A percentile compares a stretch with the other conserved stretches of the same genome.
These are phyloP conservation scores for Mariannaea elegans DNA, from an alignment of 2,329 filamentous ascomycete species.

Conservation along the genomic window DNA sequence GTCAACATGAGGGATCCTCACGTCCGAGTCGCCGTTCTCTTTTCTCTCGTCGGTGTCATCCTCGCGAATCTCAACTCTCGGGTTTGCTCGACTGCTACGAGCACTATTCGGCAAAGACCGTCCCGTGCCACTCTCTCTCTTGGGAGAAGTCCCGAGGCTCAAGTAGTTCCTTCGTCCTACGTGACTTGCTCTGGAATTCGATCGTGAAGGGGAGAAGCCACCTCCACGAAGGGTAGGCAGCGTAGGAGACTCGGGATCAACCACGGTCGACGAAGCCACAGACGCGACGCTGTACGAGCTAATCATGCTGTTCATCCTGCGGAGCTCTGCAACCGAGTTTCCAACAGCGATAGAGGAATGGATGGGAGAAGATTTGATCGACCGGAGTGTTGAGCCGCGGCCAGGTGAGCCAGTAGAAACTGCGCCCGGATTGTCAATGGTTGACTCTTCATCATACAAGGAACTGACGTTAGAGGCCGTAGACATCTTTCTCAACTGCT, in stretches of 20 bases:
- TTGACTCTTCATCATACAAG: slow-evolving; percentile 29
- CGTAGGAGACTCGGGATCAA: slow-evolving; percentile 49
- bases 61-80: slow-evolving; percentile 32
- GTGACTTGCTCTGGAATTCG: slow-evolving; percentile 40
- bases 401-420: slow-evolving; percentile 37
- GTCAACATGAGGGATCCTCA: slow-evolving; percentile 28
- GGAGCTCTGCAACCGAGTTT: slow-evolving; percentile 60
- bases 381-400: slow-evolving; percentile 29
- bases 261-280: slow-evolving; percentile 40
- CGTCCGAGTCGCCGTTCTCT: slow-evolving; percentile 39
- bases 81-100: slow-evolving; percentile 23
- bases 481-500: slow-evolving; percentile 36
- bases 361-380: slow-evolving; percentile 14
- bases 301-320: slow-evolving; percentile 65
- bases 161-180: slow-evolving; percentile 58
- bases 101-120: background rate
- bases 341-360: slow-evolving; percentile 41
- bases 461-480: slow-evolving; percentile 38
- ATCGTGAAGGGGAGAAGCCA: slow-evolving; percentile 47
- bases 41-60: slow-evolving; percentile 38
- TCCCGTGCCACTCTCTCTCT: slow-evolving; percentile 24
- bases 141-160: slow-evolving; percentile 48
- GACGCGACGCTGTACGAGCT: slow-evolving; percentile 56
- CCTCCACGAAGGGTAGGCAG: slow-evolving; percentile 50
- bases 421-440: slow-evolving; percentile 21